Percentiles rank a stretch among this genome's conserved stretches.
Conservation (phyloP, 257 asterid genomes). For the Penstemon davidsonii region DNA sequence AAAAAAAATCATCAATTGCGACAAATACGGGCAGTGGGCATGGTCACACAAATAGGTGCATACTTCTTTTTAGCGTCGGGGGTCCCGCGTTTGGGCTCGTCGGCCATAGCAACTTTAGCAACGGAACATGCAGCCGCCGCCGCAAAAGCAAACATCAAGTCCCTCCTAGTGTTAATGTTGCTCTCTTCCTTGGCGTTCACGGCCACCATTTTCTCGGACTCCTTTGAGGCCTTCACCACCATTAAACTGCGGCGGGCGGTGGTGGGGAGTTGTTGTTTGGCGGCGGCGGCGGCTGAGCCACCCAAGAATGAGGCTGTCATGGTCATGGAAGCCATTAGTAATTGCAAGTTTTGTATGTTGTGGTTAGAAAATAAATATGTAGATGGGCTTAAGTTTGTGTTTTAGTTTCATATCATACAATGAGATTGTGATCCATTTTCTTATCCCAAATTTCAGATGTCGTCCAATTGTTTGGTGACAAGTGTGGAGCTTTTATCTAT, state of each 20-base stretch:
- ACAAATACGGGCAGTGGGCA: conserved; percentile 70
- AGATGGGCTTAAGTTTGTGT: neutral
- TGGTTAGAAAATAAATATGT: neutral
- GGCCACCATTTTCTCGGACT: conserved; percentile 30
- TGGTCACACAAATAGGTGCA: conserved; percentile 66
- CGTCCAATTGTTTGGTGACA: conserved; percentile 22
- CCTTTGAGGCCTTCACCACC: conserved; percentile 48
- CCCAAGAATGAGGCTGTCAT: conserved; percentile 57
- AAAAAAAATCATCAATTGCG: conserved; percentile 34
- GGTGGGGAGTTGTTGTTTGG: conserved; percentile 40
- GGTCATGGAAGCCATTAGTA: conserved; percentile 59
- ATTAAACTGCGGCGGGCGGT: conserved; percentile 36
- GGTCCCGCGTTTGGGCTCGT: conserved; percentile 53
- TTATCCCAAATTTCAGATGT: conserved; percentile 31
- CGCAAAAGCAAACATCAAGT: conserved; percentile 52
- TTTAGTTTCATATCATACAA: conserved; percentile 2
- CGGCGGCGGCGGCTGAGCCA: conserved; percentile 35
- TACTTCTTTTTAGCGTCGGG: conserved; percentile 69
- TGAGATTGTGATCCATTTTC: conserved; percentile 35
- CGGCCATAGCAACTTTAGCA: conserved; percentile 53
- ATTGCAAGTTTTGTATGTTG: neutral
- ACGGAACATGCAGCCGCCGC: conserved; percentile 50
- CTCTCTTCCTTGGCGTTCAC: conserved; percentile 33
- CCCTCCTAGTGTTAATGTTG: conserved; percentile 52
- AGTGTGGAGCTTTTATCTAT: conserved; percentile 21